Percentiles rank a stretch among this genome's conserved stretches.
These are phyloP conservation scores for Calonectria pseudoturangicola DNA, from an alignment of 2,329 filamentous ascomycete species.

Conservation along the genomic window DNA sequence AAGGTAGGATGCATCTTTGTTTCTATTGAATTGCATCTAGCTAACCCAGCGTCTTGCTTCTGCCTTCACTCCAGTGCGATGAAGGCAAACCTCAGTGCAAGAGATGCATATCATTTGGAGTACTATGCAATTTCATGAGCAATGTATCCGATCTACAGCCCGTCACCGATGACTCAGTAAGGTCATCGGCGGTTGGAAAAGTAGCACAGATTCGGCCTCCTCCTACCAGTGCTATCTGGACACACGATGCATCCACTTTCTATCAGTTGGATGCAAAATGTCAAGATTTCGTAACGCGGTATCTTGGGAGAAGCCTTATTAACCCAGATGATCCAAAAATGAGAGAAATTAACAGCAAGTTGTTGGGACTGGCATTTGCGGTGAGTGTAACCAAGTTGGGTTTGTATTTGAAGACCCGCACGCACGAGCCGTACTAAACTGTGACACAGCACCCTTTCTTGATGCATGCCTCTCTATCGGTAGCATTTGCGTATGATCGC, in stretches of 20 bases:
- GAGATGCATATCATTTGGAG: conserved; percentile 64
- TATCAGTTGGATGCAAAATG: conserved; percentile 62
- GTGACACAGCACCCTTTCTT: conserved; percentile 62
- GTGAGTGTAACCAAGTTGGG: conserved; percentile 54
- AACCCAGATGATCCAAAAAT: conserved; percentile 61
- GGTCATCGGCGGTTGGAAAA: conserved; percentile 41
- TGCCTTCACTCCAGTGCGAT: conserved; percentile 62
- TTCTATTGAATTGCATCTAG: not conserved
- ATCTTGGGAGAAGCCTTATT: conserved; percentile 61
- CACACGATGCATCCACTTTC: conserved; percentile 53
- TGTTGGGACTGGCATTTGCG: conserved; percentile 62
- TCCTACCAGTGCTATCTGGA: conserved; percentile 59
- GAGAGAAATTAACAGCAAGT: conserved; percentile 60
- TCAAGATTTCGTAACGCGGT: conserved; percentile 64
- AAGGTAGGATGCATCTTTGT: conserved; percentile 61
- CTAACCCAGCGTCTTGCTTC: not conserved
- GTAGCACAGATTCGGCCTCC: conserved; percentile 50
- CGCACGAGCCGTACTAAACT: not conserved
- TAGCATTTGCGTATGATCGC: conserved; percentile 64
- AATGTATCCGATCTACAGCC: conserved; percentile 62
- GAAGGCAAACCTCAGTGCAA: conserved; percentile 66
- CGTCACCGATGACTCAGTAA: conserved; percentile 50
- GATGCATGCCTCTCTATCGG: conserved; percentile 67
- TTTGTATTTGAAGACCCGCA: not conserved
- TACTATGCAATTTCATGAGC: conserved; percentile 65